These are phyloP conservation scores for Candida mesenterica DNA, from an alignment of 1,139 yeast species.

Conservation along the genomic window DNA sequence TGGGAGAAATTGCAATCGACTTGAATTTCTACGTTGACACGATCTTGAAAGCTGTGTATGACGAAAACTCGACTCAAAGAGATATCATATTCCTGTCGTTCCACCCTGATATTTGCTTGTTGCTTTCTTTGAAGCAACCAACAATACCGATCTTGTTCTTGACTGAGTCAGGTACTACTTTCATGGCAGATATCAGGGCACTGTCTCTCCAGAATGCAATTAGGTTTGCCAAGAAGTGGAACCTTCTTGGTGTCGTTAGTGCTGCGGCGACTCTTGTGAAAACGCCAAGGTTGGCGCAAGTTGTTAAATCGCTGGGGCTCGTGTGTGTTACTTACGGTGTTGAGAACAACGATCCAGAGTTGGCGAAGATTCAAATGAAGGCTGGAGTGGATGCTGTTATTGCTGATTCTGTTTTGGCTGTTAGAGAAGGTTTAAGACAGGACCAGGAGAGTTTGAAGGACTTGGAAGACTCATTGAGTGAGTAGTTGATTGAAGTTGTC, in stretches of 20 bases:
- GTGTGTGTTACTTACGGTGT: conserved; percentile 94
- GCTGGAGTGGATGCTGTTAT: conserved; percentile 98
- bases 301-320: conserved; percentile 84
- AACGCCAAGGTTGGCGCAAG: conserved; percentile 86
- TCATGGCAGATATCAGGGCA: conserved; percentile 89
- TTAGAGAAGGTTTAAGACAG: conserved; percentile 71
- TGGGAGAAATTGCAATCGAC: conserved; percentile 84
- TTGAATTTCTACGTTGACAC: conserved; percentile 87
- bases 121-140: conserved; percentile 89
- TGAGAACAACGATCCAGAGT: conserved; percentile 80
- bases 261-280: conserved; percentile 82
- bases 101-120: conserved; percentile 89
- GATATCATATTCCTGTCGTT: conserved; percentile 90
- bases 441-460: conserved; percentile 19
- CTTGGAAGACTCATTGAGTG: conserved; percentile 11
- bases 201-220: conserved; percentile 88
- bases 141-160: conserved; percentile 84
- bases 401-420: conserved; percentile 92
- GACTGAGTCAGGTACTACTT: conserved; percentile 81
- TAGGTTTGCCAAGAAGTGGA: conserved; percentile 90
- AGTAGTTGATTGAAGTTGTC: neutral
- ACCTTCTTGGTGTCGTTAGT: conserved; percentile 85
- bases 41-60: conserved; percentile 76
- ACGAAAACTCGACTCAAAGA: conserved; percentile 68
- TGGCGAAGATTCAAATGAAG: conserved; percentile 81